A percentile compares a stretch with the other conserved stretches of the same genome.
Evolutionary conservation across 1,139 yeast species (phyloP).

Genomic region (Waltiozyma sp.): DNA sequence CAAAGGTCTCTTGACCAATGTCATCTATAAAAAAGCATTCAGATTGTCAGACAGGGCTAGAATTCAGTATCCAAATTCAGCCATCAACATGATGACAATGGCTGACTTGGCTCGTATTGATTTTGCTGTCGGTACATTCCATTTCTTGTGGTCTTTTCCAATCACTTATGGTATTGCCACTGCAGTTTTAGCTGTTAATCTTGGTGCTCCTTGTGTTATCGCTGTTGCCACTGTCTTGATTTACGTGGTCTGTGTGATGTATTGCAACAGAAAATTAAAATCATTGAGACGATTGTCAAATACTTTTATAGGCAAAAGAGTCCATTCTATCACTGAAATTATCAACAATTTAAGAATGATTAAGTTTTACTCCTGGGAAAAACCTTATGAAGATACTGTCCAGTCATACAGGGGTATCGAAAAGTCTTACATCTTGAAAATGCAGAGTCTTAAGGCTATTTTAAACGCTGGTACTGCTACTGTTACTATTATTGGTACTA

Average conservation of each 20-base stretch:
- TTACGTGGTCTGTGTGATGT: constrained; percentile 23
- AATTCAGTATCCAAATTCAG: constrained; percentile 32
- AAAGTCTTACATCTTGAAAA: constrained; percentile 33
- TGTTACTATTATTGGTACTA: constrained; percentile 50
- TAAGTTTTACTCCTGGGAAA: constrained; percentile 71
- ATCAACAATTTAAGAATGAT: constrained; percentile 55
- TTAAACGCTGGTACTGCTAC: constrained; percentile 40
- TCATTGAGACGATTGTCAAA: constrained; percentile 33
- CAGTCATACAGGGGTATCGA: constrained; percentile 36
- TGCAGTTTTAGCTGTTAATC: constrained; percentile 45
- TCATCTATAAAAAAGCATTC: constrained; percentile 32
- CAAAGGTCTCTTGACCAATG: constrained; percentile 33
- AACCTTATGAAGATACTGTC: constrained; percentile 38
- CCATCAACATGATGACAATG: constrained; percentile 55
- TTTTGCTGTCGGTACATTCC: constrained; percentile 53
- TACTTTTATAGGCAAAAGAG: constrained; percentile 46
- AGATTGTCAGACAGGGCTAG: constrained; percentile 27
- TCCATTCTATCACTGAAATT: constrained; percentile 51
- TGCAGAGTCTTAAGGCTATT: constrained; percentile 38
- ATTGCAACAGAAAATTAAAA: constrained; percentile 28
- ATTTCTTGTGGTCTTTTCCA: constrained; percentile 50
- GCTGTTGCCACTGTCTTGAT: constrained; percentile 39
- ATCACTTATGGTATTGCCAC: constrained; percentile 39
- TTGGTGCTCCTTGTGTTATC: constrained; percentile 51
- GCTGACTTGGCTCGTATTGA: constrained; percentile 71